Base-by-base conservation (phyloP, 202 grass and related monocot genomes). In the Saccharum hybrid region DNA sequence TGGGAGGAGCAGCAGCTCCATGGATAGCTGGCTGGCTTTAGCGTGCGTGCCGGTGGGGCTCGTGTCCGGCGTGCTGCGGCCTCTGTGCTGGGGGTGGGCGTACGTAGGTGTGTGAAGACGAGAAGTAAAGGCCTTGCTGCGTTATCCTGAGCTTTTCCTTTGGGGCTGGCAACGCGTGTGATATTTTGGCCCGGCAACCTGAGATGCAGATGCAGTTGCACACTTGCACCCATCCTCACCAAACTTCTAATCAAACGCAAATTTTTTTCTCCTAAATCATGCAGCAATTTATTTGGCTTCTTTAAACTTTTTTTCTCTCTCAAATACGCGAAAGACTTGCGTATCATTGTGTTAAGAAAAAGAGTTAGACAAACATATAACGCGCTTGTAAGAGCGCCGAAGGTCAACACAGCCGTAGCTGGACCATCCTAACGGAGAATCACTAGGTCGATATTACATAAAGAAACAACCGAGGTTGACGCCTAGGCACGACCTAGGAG, bases 1-100 rank as follows among this genome's bases (percentile, higher is more conserved):
- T 40, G 82, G 76, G 81, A 88, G 60, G 3, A 72, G 54, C 10
- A 90, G 71, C 63, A 87, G 14, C 57, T 78, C 88, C 88, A 86
- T 82, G 78, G 76, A 3, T 65, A 12, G 42, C 22, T 43, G 11
- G 3, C 23, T 34, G 45, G 45, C 45, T 45, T 12, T 48, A 14
- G 45, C 45, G 4, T 63, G 15, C n/a, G 37, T n/a, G 62, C 30
- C 19, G 66, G 78, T 63, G 64, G 45, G 9, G 34, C 22, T 36
- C 33, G 45, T 23, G 6, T 43, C 4, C 16, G 63, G 78, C 0
- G 7, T 15, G 43, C 63, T 36, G 51, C 51, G 3, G 31, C 30
- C 6, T 1, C 18, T 34, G 31, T 10, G 7, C 1, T 48, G 6
- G 68, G 40, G 40, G 10, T 76, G 82, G 49, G 12, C 42, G 76